Evolutionary conservation across 306 rosid genomes (phyloP), one percentile per base, ranked within the genome.

Genomic region (Dalbergia oliveri): DNA sequence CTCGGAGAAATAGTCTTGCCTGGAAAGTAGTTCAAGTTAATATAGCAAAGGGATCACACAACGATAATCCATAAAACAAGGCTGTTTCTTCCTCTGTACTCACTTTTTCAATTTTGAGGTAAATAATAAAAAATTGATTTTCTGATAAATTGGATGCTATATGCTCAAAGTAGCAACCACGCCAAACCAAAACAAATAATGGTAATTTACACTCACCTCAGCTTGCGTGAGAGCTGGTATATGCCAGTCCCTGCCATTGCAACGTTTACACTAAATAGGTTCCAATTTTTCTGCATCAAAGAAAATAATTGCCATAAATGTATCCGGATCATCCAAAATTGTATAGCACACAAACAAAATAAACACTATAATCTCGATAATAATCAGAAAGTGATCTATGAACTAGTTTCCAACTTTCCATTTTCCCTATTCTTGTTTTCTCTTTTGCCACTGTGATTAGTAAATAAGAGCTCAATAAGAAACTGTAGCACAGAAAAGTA

Each of bases 181-280:
- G n/a, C 47, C 51, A 31, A 68, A 34, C 64, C 57, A 26, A 57
- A 23, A 34, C 5, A 33, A 65, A 66, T n/a, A 37, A 35, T 23
- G 41, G 21, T 58, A 34, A 41, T 50, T 56, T 39, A 63, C 66
- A 68, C 94, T 82, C 79, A 95, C 99, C 72, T 84, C 73, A 93
- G 73, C 89, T 95, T 95, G 68, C 98, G 97, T 9, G 88, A 66
- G 59, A 95, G 97, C 72, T 95, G 99, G 87, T 93, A 95, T 66
- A 93, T 15, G 74, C 99, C 98, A 5, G 98, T 95, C 59, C 86
- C 92, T 60, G 96, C 98, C 99, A 95, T 95, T 73, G 98, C 99
- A 62, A 95, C 9, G 19, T 87, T 95, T 26, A 93, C 98, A 39
- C 98, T 89, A 82, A 95, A 89, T 35, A 95, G 94, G 79, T 95